Percentiles rank a stretch among this genome's conserved stretches.
These are phyloP conservation scores for Metschnikowia reukaufii DNA, from an alignment of 805 yeast species.

Conservation along the genomic window DNA sequence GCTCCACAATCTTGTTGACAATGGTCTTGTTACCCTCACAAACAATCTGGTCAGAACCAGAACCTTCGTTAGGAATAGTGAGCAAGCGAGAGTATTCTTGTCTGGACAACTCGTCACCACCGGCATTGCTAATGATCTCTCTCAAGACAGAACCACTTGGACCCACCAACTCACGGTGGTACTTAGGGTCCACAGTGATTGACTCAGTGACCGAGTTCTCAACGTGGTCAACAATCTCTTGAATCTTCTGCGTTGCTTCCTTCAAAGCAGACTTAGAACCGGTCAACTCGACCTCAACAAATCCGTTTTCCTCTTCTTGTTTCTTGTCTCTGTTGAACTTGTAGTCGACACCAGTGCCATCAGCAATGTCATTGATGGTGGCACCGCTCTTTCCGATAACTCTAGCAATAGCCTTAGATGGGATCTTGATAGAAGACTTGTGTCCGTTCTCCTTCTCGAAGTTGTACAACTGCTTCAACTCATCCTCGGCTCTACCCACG, in stretches of 20 bases:
- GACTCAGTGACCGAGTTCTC: constrained; percentile 59
- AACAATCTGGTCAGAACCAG: constrained; percentile 57
- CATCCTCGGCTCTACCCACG: constrained; percentile 79
- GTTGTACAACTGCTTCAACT: constrained; percentile 75
- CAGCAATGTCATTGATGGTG: constrained; percentile 75
- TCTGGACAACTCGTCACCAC: constrained; percentile 51
- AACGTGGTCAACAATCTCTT: constrained; percentile 60
- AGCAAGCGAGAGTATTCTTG: constrained; percentile 54
- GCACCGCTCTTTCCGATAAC: constrained; percentile 91
- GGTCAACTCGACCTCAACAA: constrained; percentile 63
- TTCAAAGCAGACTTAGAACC: constrained; percentile 78
- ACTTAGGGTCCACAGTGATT: constrained; percentile 68
- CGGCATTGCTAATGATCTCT: constrained; percentile 75
- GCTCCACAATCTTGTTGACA: constrained; percentile 65
- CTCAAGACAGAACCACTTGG: constrained; percentile 71
- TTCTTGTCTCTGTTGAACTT: constrained; percentile 42
- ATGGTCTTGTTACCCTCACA: constrained; percentile 74
- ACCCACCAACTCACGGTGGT: constrained; percentile 76
- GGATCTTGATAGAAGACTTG: constrained; percentile 61
- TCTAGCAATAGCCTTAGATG: constrained; percentile 72
- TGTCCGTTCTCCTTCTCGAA: constrained; percentile 87
- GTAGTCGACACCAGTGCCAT: constrained; percentile 62
- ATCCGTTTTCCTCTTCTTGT: constrained; percentile 48
- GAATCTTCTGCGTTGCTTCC: constrained; percentile 65
- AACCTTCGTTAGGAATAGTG: constrained; percentile 66